Base-by-base conservation (phyloP, 208 protist species). In the Novymonas esmeraldas region DNA sequence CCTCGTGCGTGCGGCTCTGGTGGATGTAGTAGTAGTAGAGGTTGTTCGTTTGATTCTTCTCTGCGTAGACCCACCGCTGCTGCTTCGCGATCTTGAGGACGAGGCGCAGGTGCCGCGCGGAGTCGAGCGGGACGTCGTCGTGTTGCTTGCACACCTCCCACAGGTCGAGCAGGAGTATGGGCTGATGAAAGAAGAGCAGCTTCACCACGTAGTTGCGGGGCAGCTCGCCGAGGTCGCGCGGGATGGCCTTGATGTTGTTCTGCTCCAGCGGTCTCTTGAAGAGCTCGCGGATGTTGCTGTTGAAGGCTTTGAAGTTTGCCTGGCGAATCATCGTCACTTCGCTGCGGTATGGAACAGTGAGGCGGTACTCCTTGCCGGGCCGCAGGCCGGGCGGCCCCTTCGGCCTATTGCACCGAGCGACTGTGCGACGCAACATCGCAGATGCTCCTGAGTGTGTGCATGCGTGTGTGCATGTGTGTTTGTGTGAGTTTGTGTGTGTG, bases 11-110 rank as follows among this genome's bases (percentile, higher is more conserved):
- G 60, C 89, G 82, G 48, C 81, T 83, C 44, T 92, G 84, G 59
- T 97, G 79, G 16, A 97, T 68, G 85, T 95, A 92, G 71, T 93
- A 95, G 64, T 95, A 97, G 76, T 87, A 94, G 14, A 92, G 56
- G 73, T 95, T 95, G 70, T 94, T 84, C 1, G 82, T 87, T 55
- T 95, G 89, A 63, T 97, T 95, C 79, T 97, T 97, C 77, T 97
- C 89, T 18, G 84, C 86, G 56, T 97, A 95, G 24, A 94, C 84
- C 89, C 92, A 97, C 44, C 86, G 79, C 71, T 95, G 87, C 57
- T 93, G 60, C 57, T 89, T 89, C 39, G 92, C 89, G 24, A 97
- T 88, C 59, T 92, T 93, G 49, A 97, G 74, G 24, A 97, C 85
- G 6, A 90, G 64, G 11, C 92, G 89, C 41, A 97, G 78, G 78